Conservation (phyloP, 441 rosid species). For the Geranium incanum region DNA sequence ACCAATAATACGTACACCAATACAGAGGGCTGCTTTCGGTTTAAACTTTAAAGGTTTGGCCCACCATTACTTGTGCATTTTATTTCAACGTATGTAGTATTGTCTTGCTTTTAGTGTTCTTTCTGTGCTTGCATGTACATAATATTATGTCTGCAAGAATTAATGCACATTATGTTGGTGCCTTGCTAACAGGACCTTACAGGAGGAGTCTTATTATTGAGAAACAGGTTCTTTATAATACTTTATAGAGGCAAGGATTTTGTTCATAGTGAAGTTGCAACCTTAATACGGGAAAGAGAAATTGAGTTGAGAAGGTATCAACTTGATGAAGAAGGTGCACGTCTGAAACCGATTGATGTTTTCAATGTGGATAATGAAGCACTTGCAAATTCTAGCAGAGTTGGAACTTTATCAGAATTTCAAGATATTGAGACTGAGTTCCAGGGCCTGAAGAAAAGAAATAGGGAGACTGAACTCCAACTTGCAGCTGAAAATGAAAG, state of each 20-base stretch:
- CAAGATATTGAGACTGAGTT: slow-evolving; percentile 40
- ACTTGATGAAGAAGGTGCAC: slow-evolving; percentile 55
- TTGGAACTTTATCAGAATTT: slow-evolving; percentile 69
- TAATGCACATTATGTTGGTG: background rate
- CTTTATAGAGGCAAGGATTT: slow-evolving; percentile 82
- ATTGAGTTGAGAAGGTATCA: slow-evolving; percentile 46
- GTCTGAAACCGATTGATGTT: slow-evolving; percentile 40
- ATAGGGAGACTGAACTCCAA: slow-evolving; percentile 30
- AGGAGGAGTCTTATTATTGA: slow-evolving; percentile 67
- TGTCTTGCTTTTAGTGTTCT: background rate
- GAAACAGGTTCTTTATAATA: slow-evolving; percentile 65
- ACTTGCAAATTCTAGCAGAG: slow-evolving; percentile 30
- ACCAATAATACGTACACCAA: too few relatives aligned
- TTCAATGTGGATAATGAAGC: slow-evolving; percentile 34
- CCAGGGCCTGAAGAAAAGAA: slow-evolving; percentile 28
- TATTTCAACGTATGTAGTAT: background rate
- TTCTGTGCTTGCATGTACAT: slow-evolving; percentile 8
- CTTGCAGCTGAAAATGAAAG: slow-evolving; percentile 49
- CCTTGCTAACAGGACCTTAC: slow-evolving; percentile 50
- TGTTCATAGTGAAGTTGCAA: slow-evolving; percentile 47
- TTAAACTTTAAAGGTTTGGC: background rate
- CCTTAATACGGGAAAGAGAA: slow-evolving; percentile 56
- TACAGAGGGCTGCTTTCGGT: background rate
- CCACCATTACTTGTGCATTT: background rate
- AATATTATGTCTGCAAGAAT: too few relatives aligned